A percentile compares a stretch with the other conserved stretches of the same genome.
Evolutionary conservation across 305 asterid genomes (phyloP).

Genomic region (Withania somnifera): DNA sequence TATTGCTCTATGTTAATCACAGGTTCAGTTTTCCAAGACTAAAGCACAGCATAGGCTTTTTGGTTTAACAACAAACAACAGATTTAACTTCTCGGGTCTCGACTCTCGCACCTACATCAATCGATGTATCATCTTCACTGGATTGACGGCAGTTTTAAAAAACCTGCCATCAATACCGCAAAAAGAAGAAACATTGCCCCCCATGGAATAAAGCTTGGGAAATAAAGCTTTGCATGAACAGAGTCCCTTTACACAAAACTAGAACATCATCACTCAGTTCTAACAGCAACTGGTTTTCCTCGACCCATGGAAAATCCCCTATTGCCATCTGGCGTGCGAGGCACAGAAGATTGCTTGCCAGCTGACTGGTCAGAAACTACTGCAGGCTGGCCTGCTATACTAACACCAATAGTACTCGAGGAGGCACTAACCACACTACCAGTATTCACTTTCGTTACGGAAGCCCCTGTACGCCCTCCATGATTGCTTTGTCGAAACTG

Average conservation of each 20-base stretch:
- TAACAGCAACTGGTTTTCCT: conserved; percentile 57
- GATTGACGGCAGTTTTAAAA: not conserved
- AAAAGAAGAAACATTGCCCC: not conserved
- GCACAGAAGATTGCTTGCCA: conserved; percentile 46
- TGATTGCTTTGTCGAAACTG: conserved; percentile 23
- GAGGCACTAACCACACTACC: conserved; percentile 25
- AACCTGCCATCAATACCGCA: not conserved
- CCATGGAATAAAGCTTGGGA: not conserved
- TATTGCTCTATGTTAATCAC: not conserved
- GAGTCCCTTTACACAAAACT: not conserved
- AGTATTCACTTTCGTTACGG: conserved; percentile 7
- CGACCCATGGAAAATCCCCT: conserved; percentile 91
- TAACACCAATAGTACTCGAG: conserved; percentile 8
- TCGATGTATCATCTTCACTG: not conserved
- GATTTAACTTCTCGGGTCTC: not conserved
- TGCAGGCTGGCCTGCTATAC: not conserved
- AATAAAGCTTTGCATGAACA: not conserved
- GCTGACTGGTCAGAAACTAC: conserved; percentile 28
- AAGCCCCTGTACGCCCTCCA: conserved; percentile 8
- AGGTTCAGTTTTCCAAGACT: not conserved
- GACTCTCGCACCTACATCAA: not conserved
- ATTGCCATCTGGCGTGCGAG: conserved; percentile 98
- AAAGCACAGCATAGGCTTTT: not conserved
- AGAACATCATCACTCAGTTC: conserved; percentile 21
- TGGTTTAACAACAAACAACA: not conserved